phyloP scores from a whole-genome alignment of 768 basidiomycete genomes.

The Trametes cingulata region DNA sequence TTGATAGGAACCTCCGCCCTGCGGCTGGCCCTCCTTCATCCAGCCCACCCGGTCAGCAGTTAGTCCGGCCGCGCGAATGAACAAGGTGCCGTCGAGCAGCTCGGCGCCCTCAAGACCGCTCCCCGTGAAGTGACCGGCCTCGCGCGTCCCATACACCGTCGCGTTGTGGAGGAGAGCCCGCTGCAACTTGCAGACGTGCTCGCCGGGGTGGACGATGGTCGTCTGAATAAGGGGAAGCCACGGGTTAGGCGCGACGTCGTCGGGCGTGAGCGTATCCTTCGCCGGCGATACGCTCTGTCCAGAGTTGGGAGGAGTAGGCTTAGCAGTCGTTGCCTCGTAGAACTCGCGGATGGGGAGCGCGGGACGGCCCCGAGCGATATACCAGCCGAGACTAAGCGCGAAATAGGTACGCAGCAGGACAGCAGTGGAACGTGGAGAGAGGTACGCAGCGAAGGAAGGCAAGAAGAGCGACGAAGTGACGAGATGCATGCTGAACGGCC shows the following conservation, averaged over 20 bases:
- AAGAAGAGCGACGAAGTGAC: conserved; percentile 68
- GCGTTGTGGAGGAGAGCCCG: conserved; percentile 52
- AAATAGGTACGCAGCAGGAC: conserved; percentile 64
- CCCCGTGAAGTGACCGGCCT: conserved; percentile 33
- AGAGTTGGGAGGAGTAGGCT: conserved; percentile 25
- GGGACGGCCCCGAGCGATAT: conserved; percentile 57
- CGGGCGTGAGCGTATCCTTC: conserved; percentile 35
- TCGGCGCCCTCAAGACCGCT: conserved; percentile 48
- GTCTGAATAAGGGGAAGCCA: conserved; percentile 61
- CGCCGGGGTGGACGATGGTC: conserved; percentile 57
- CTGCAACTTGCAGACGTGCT: conserved; percentile 53
- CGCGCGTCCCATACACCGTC: conserved; percentile 44
- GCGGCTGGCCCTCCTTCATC: conserved; percentile 39
- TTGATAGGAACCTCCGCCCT: neutral
- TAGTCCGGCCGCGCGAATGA: conserved; percentile 56
- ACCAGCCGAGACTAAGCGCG: conserved; percentile 50
- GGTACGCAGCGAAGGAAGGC: conserved; percentile 42
- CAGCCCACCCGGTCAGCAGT: conserved; percentile 45
- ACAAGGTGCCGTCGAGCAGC: conserved; percentile 61
- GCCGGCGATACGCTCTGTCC: conserved; percentile 27
- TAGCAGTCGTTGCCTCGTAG: conserved; percentile 33
- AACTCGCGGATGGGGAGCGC: conserved; percentile 51
- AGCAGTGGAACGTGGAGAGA: conserved; percentile 43
- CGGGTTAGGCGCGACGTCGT: conserved; percentile 47
- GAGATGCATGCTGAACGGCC: conserved; percentile 54